Percentiles rank a stretch among this genome's conserved stretches.
Evolutionary conservation across 1,284 basidiomycete species (phyloP).

Genomic region (Ganoderma multipileum): DNA sequence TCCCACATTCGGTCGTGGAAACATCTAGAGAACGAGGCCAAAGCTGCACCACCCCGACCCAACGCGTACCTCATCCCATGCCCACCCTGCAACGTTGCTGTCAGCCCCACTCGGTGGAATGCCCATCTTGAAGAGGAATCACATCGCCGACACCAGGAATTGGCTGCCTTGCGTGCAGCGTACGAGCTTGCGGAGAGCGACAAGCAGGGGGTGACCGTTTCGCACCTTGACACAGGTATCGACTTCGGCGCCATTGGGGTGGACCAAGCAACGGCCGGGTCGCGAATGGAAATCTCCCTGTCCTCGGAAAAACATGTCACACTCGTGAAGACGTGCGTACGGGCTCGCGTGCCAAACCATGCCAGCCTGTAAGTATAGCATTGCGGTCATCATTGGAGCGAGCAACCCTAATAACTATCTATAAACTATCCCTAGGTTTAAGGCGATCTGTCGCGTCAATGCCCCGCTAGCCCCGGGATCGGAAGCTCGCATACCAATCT

Average conservation of each 20-base stretch:
- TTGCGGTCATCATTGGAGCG: background rate
- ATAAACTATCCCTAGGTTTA: conserved; percentile 6
- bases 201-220: conserved; percentile 37
- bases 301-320: background rate
- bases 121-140: conserved; percentile 5
- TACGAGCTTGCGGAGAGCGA: conserved; percentile 38
- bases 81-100: background rate
- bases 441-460: background rate
- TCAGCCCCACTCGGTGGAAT: background rate
- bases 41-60: conserved; percentile 4
- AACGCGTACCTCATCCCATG: conserved; percentile 1
- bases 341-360: conserved; percentile 11
- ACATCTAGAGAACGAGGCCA: conserved; percentile 8
- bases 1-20: conserved; percentile 16
- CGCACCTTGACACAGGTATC: conserved; percentile 33
- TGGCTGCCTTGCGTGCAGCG: conserved; percentile 26
- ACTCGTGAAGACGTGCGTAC: background rate
- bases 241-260: conserved; percentile 47
- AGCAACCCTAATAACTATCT: background rate
- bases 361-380: conserved; percentile 4
- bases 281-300: conserved; percentile 22
- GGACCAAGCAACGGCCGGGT: conserved; percentile 36
- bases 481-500: conserved; percentile 6
- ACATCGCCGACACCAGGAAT: conserved; percentile 17
- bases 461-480: background rate